Evolutionary conservation across 2,329 filamentous ascomycete species (phyloP), one percentile per base, ranked within the genome.

Genomic region (Colletotrichum lupini): DNA sequence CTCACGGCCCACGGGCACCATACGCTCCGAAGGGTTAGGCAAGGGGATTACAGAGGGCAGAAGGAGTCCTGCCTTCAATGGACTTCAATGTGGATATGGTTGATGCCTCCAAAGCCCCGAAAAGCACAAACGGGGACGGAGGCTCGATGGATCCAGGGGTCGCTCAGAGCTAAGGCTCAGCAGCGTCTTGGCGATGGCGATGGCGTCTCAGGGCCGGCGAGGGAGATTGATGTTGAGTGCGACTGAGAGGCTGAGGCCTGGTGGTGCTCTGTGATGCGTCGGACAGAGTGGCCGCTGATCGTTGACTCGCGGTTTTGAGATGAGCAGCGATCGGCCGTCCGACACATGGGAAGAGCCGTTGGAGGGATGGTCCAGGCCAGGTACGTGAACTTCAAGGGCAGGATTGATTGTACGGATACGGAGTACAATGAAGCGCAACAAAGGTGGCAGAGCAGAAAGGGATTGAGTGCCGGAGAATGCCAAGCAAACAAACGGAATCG

Each of bases 101-200:
- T 19, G 37, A 42, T 42, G 37, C 37, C 42, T 22, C 42, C 3
- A 16, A 42, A 16, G 37, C 37, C 14, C 16, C 37, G 32, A 22
- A 53, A 19, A 8, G 35, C 14, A 14, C 42, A 22, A 22, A 52
- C 19, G 42, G 60, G 60, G 32, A 65, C 32, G 32, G 37, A 37
- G 57, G 37, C 42, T 28, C 26, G 37, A 62, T 37, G 66, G 49
- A 14, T 61, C 52, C 71, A 73, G 71, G 61, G 71, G 60, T 71
- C 46, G 46, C 19, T 35, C n/a, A 65, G 70, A 70, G 67, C 70
- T 70, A 73, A 66, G 70, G 65, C 67, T 65, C 55, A 52, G 22
- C 56, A 73, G 60, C 56, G 67, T 19, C 71, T 73, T 73, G 71
- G 71, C 71, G 67, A 71, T 73, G 49, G 67, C 55, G 35, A 70